Base-by-base conservation (phyloP, 441 rosid species). In the Viola pubescens region DNA sequence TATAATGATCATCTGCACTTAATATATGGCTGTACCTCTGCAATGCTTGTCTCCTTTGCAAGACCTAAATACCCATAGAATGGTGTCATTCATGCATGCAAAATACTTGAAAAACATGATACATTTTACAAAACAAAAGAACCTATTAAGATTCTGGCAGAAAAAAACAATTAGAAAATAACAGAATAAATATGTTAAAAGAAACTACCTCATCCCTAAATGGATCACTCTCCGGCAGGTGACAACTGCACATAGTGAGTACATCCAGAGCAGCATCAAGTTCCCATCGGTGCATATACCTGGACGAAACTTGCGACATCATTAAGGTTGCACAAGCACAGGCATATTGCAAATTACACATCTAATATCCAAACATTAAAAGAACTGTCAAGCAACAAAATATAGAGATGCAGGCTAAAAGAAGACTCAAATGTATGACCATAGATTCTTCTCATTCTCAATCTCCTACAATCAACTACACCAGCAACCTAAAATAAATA, bases 171-270 rank as follows among this genome's bases (percentile, higher is more conserved):
- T 46, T 56, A 44, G 8, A 58, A 44, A 69, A 56, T 5, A 43
- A 37, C 2, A 11, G 8, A 44, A 50, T 26, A 67, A 48, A 61
- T 50, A n/a, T 39, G 9, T 37, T 42, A 39, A 48, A 4, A 50
- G 26, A 12, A 52, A 42, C 57, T 64, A 94, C 99, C 96, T 94
- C 90, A 73, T 66, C 67, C 67, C 83, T 83, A 58, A 81, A 37
- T 16, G 86, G 86, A 75, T 94, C 88, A 19, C 72, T 74, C 60
- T 81, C 77, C 65, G 78, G 70, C 61, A 88, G 86, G 80, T 94
- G 97, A 73, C 96, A 94, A 74, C 97, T 77, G 82, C 97, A 94
- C 99, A 94, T 94, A 59, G 97, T 90, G 67, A 94, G 97, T 70
- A 88, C 94, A 75, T 94, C 94, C 72, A 94, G 68, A 49, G 95